Percentiles rank a stretch among this genome's conserved stretches.
Evolutionary conservation across 331 rosid genomes (phyloP).

Genomic region (Malus hybrid): DNA sequence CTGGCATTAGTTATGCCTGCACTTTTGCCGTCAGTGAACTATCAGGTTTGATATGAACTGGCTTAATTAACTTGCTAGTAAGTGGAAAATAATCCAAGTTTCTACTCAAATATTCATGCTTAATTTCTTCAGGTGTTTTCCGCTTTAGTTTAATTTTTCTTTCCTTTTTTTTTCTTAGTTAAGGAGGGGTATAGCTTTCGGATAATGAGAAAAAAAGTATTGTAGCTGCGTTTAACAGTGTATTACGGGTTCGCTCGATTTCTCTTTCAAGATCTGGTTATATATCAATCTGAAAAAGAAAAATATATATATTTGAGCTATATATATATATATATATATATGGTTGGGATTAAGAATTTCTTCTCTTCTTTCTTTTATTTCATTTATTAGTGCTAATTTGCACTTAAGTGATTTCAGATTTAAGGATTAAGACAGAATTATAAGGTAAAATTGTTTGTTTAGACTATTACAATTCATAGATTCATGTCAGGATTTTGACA

Average conservation of each 20-base stretch:
- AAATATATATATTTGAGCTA: no score
- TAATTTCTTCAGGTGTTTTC: not conserved
- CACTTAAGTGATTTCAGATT: no score
- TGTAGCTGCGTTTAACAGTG: no score
- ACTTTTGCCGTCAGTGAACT: no score
- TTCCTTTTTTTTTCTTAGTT: not conserved
- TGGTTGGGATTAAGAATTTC: no score
- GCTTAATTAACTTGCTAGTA: not conserved
- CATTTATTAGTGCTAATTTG: not conserved
- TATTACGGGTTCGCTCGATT: not conserved
- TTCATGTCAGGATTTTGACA: no score
- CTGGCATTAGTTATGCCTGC: no score
- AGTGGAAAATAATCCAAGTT: not conserved
- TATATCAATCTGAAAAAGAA: no score
- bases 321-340: no score
- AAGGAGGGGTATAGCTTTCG: not conserved
- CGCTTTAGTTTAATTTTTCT: constrained; percentile 1
- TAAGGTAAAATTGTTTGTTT: not conserved
- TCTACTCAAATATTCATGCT: not conserved
- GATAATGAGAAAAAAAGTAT: not conserved
- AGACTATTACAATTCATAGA: not conserved
- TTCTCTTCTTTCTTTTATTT: not conserved
- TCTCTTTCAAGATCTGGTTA: no score
- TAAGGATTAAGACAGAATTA: not conserved
- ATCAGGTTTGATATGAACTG: not conserved